Base-by-base conservation (phyloP, 208 protist species). In the Phytomonas francai region DNA sequence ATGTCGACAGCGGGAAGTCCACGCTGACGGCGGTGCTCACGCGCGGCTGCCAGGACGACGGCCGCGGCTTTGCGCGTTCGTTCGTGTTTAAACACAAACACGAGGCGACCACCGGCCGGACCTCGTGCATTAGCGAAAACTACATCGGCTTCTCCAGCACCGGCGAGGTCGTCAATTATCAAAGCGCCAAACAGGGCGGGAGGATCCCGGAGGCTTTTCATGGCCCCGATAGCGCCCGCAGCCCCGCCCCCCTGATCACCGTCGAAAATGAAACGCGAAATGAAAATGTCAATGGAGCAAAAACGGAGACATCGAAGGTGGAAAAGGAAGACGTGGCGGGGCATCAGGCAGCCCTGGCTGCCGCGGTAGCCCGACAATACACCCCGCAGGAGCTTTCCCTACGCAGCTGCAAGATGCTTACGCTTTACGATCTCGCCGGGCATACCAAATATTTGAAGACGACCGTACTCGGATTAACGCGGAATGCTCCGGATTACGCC, bases 391-490 rank as follows among this genome's bases (percentile, higher is more conserved):
- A 97, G 45, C 83, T 98, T 25, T 76, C 81, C 34, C 72, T 81
- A 25, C 69, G 78, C 19, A 94, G 84, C 62, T 81, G 90, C 3
- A 99, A 98, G 74, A 88, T 99, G 25, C 70, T 98, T 19, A 98
- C 92, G 11, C 89, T 99, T 34, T 97, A 99, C 61, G 98, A 99
- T 78, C 80, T 99, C 3, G 97, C 97, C 1, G 98, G 98, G 3
- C 98, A 99, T 70, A 97, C 99, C 73, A 85, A 87, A 45, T 99
- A 99, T 75, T 84, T 99, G 27, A 99, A 99, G 76, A 99, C 98
- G 3, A 99, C 98, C 0, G 88, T 99, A 31, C 88, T 91, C 36
- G 98, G 98, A 16, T 97, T 99, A 88, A 99, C 97, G n/a, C 93
- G 96, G 39, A 93, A 88, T 69, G 76, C 87, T 60, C 97, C 97